Conservation (phyloP, 2,329 filamentous ascomycete species). For the Cadophora luteo-olivacea region DNA sequence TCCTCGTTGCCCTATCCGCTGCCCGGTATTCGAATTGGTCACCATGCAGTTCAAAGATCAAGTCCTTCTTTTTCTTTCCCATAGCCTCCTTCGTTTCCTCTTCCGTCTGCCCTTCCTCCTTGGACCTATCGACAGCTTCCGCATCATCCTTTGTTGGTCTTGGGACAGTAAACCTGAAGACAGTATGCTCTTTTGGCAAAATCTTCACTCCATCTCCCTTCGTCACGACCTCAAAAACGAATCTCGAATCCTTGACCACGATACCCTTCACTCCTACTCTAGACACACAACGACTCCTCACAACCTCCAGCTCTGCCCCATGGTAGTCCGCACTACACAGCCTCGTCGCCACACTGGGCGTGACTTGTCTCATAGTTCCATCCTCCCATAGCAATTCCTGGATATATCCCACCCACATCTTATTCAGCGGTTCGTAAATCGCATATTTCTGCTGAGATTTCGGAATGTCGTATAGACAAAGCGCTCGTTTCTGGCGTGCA, state of each 20-base stretch:
- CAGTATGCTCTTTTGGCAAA: constrained; percentile 88
- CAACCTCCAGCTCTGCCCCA: constrained; percentile 82
- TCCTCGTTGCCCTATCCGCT: constrained; percentile 85
- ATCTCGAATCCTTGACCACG: constrained; percentile 86
- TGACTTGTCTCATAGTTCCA: constrained; percentile 30
- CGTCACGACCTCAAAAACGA: constrained; percentile 85
- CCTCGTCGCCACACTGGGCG: constrained; percentile 66
- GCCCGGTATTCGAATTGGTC: constrained; percentile 85
- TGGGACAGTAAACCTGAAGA: constrained; percentile 80
- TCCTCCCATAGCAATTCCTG: constrained; percentile 71
- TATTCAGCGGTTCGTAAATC: constrained; percentile 78
- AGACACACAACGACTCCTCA: constrained; percentile 79
- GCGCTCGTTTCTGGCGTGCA: constrained; percentile 75
- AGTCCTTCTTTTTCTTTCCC: constrained; percentile 46
- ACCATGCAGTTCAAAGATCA: constrained; percentile 86
- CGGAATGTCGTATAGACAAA: constrained; percentile 78
- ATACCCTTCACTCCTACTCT: constrained; percentile 86
- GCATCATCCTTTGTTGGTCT: constrained; percentile 35
- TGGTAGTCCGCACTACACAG: constrained; percentile 89
- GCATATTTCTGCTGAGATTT: constrained; percentile 72
- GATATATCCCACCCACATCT: constrained; percentile 85
- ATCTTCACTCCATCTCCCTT: constrained; percentile 72
- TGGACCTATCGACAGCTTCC: constrained; percentile 23
- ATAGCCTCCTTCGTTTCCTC: constrained; percentile 19
- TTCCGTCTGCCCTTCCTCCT: constrained; percentile 31